These are phyloP conservation scores for Salmacisia buchloeana DNA, from an alignment of 1,284 basidiomycete species.

Conservation along the genomic window DNA sequence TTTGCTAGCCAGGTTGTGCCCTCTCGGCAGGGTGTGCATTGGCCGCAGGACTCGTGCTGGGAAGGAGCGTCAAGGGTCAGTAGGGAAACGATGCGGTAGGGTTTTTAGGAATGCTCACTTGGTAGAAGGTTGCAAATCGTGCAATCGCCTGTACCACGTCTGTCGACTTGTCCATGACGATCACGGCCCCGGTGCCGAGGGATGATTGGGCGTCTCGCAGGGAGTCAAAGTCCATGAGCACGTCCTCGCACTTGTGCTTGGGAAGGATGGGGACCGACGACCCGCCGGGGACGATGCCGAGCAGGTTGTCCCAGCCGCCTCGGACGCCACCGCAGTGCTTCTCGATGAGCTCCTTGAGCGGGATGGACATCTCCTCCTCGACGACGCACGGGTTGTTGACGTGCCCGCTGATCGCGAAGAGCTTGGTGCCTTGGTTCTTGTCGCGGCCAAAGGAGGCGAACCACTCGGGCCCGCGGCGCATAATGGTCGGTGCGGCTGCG, in stretches of 20 bases:
- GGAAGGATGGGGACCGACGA: conserved; percentile 92
- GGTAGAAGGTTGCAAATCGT: conserved; percentile 64
- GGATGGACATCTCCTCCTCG: conserved; percentile 98
- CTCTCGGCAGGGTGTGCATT: conserved; percentile 93
- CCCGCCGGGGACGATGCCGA: conserved; percentile 91
- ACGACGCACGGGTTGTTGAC: conserved; percentile 98
- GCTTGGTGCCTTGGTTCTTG: conserved; percentile 89
- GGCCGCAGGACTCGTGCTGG: conserved; percentile 97
- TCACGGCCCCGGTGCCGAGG: conserved; percentile 94
- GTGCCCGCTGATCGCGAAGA: conserved; percentile 91
- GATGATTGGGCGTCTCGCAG: conserved; percentile 90
- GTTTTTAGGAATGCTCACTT: conserved; percentile 48
- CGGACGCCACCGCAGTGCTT: conserved; percentile 91
- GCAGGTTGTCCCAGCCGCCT: conserved; percentile 92
- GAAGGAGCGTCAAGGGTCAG: conserved; percentile 54
- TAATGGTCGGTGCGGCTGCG: conserved; percentile 93
- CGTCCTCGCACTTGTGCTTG: conserved; percentile 54
- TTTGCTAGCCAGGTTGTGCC: conserved; percentile 56
- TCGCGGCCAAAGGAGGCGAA: conserved; percentile 87
- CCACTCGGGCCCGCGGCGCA: conserved; percentile 83
- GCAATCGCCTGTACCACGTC: conserved; percentile 80
- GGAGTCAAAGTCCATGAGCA: conserved; percentile 90
- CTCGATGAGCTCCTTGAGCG: conserved; percentile 85
- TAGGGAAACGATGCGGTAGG: background rate
- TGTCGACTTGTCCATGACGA: conserved; percentile 97